phyloP scores from a whole-genome alignment of 805 yeast species.

The Wickerhamomyces canadensis region DNA sequence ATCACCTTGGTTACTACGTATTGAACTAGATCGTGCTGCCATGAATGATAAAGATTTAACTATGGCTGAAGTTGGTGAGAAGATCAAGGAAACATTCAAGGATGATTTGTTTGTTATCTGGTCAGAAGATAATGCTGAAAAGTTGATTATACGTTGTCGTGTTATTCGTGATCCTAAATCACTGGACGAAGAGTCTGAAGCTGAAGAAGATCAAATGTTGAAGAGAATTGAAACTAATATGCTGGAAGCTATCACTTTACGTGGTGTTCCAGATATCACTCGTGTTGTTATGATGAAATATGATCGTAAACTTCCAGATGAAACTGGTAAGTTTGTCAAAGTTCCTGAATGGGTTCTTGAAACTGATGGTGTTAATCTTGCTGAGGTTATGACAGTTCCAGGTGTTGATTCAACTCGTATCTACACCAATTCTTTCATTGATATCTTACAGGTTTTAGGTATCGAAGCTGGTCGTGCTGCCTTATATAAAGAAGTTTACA shows the following conservation, averaged over 20 bases:
- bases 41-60: constrained; percentile 97
- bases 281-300: constrained; percentile 81
- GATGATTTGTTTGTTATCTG: constrained; percentile 96
- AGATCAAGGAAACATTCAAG: constrained; percentile 86
- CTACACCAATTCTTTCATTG: constrained; percentile 95
- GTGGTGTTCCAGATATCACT: constrained; percentile 93
- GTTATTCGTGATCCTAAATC: constrained; percentile 95
- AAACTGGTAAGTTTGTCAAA: constrained; percentile 80
- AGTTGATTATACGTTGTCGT: constrained; percentile 95
- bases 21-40: constrained; percentile 96
- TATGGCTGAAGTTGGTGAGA: constrained; percentile 97
- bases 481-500: constrained; percentile 86
- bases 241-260: constrained; percentile 88
- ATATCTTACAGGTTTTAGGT: constrained; percentile 90
- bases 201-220: constrained; percentile 95
- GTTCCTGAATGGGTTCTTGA: constrained; percentile 97
- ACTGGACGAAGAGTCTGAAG: constrained; percentile 87
- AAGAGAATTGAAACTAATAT: constrained; percentile 93
- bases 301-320: constrained; percentile 66
- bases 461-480: constrained; percentile 98
- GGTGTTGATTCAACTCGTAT: constrained; percentile 91
- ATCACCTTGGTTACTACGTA: constrained; percentile 96
- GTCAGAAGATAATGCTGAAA: constrained; percentile 99
- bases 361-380: constrained; percentile 95
- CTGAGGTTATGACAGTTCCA: constrained; percentile 90